These are phyloP conservation scores for Poronia punctata DNA, from an alignment of 495 filamentous ascomycete species.

Conservation along the genomic window DNA sequence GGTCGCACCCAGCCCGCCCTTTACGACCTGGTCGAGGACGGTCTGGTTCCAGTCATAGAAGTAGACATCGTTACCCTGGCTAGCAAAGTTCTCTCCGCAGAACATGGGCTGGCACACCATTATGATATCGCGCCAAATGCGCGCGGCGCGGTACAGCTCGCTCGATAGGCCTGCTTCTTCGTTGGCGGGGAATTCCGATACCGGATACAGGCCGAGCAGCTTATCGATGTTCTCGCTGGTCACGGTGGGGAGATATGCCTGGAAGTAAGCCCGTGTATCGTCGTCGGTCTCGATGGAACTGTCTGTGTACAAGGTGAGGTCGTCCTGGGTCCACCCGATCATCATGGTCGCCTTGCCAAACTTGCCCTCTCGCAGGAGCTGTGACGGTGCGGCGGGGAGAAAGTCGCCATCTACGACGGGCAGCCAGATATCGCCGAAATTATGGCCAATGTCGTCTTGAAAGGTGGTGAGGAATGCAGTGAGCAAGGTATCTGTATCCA, in stretches of 20 bases:
- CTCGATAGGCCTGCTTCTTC: slow-evolving; percentile 20
- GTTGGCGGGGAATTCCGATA: slow-evolving; percentile 26
- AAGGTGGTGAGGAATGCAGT: slow-evolving; percentile 22
- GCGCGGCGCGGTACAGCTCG: slow-evolving; percentile 38
- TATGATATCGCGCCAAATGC: slow-evolving; percentile 39
- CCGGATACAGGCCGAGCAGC: slow-evolving; percentile 32
- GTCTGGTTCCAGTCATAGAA: slow-evolving; percentile 41
- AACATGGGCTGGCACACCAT: slow-evolving; percentile 40
- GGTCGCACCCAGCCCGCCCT: slow-evolving; percentile 18
- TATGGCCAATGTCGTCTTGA: slow-evolving; percentile 14
- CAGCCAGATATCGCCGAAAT: slow-evolving; percentile 24
- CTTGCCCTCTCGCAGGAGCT: slow-evolving; percentile 25
- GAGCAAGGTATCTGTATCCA: slow-evolving; percentile 45
- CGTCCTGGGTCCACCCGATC: slow-evolving; percentile 25
- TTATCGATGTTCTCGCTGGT: slow-evolving; percentile 16
- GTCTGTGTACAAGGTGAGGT: slow-evolving; percentile 17
- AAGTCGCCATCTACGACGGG: slow-evolving; percentile 37
- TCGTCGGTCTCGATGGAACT: slow-evolving; percentile 31
- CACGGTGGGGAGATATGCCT: slow-evolving; percentile 44
- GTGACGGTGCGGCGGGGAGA: slow-evolving; percentile 30
- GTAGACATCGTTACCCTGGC: slow-evolving; percentile 26
- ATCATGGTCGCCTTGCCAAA: slow-evolving; percentile 30
- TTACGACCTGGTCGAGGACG: slow-evolving; percentile 26
- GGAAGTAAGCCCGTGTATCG: slow-evolving; percentile 47
- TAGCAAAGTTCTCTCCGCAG: slow-evolving; percentile 31